Base-by-base conservation (phyloP, 345 rosid species). In the Adansonia digitata region DNA sequence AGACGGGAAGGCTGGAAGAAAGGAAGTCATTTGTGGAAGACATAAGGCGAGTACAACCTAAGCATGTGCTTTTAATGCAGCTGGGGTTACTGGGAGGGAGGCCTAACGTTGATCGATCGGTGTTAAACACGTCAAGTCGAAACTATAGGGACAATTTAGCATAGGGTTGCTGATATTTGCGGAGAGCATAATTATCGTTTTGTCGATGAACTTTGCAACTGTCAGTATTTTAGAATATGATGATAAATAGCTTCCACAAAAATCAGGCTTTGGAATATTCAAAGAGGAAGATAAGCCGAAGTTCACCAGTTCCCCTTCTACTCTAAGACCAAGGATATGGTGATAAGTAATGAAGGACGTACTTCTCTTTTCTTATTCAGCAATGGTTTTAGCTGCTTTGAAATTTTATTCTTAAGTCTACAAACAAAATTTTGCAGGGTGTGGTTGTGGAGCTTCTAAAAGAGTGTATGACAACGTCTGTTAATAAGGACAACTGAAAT, bases 41-140 rank as follows among this genome's bases (percentile, higher is more conserved):
- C n/a, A n/a, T 88, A 56, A 76, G 60, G 14, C 76, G 74, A 35
- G 71, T 77, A 27, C 79, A 74, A 55, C 90, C 90, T 15, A 86
- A 78, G 5, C 90, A 88, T 86, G 90, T 88, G 37, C n/a, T n/a
- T 88, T 86, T 37, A 88, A 83, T 37, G 88, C 87, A 43, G 90
- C 87, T 76, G 92, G 92, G 64, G 79, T 88, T 48, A 88, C 0
- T 2, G 89, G 89, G 3, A 84, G 91, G 72, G n/a, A n/a, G n/a
- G n/a, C 89, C 91, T 9, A 86, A 88, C 14, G 89, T 86, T n/a
- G n/a, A n/a, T n/a, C 2, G 88, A 88, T 48, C 85, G 90, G 90
- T 86, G 92, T 69, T 88, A 86, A 70, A 80, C 88, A 59, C 91
- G 84, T 77, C 83, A 79, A 64, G 77, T 79, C 0, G 90, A 86